Percentiles rank a stretch among this genome's conserved stretches.
phyloP scores from a whole-genome alignment of 2,329 filamentous ascomycete genomes.

The Amauroascus niger region DNA sequence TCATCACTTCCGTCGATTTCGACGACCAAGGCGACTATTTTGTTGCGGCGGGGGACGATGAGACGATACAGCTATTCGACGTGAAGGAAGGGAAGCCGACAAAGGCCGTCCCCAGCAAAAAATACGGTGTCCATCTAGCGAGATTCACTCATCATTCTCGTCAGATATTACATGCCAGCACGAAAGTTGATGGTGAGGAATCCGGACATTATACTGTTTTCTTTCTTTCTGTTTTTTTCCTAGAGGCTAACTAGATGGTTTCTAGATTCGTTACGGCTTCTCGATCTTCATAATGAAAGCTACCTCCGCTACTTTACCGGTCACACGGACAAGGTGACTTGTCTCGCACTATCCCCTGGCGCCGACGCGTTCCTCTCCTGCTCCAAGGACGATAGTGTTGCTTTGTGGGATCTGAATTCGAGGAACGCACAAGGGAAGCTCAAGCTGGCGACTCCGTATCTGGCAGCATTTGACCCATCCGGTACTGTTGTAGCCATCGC shows the following conservation, averaged over 20 bases:
- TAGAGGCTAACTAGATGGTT: not conserved
- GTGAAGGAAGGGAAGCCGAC: slow-evolving; percentile 81
- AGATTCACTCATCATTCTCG: slow-evolving; percentile 88
- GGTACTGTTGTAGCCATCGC: slow-evolving; percentile 85
- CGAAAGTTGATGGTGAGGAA: slow-evolving; percentile 70
- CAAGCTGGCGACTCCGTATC: slow-evolving; percentile 67
- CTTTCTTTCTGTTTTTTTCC: not conserved
- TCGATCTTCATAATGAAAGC: slow-evolving; percentile 84
- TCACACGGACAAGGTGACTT: slow-evolving; percentile 76
- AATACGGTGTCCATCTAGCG: slow-evolving; percentile 90
- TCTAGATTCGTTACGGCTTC: slow-evolving; percentile 68
- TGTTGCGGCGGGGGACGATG: slow-evolving; percentile 84
- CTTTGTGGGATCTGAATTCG: slow-evolving; percentile 78
- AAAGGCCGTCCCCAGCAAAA: slow-evolving; percentile 86
- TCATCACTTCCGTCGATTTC: slow-evolving; percentile 86
- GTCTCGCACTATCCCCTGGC: slow-evolving; percentile 71
- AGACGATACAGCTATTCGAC: slow-evolving; percentile 92
- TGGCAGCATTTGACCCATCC: slow-evolving; percentile 84
- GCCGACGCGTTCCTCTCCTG: slow-evolving; percentile 88
- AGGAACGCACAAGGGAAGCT: slow-evolving; percentile 71
- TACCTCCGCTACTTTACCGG: slow-evolving; percentile 95
- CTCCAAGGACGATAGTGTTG: slow-evolving; percentile 79
- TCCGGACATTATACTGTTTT: not conserved
- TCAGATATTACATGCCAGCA: slow-evolving; percentile 90
- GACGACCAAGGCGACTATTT: slow-evolving; percentile 89